A percentile compares a stretch with the other conserved stretches of the same genome.
These are phyloP conservation scores for Bondarzewia mesenterica DNA, from an alignment of 1,284 basidiomycete genomes.

Conservation along the genomic window DNA sequence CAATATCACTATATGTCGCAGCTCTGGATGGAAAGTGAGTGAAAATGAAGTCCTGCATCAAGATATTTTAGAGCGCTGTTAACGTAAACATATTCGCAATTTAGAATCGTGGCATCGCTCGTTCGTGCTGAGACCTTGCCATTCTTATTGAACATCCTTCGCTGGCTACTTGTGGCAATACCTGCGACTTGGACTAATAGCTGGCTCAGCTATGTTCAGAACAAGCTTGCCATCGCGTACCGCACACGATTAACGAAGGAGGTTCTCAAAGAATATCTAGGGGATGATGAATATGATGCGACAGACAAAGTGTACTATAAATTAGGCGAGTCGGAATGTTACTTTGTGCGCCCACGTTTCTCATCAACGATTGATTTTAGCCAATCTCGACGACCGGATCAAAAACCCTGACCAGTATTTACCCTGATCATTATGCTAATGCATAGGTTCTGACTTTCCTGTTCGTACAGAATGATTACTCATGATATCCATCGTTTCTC, in stretches of 20 bases:
- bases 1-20: slow-evolving; percentile 93
- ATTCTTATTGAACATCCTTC: slow-evolving; percentile 81
- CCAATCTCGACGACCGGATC: slow-evolving; percentile 89
- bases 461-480: slow-evolving; percentile 70
- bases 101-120: slow-evolving; percentile 88
- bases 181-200: slow-evolving; percentile 97
- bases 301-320: slow-evolving; percentile 87
- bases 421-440: neutral
- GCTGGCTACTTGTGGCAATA: slow-evolving; percentile 91
- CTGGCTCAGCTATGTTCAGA: slow-evolving; percentile 92
- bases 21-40: slow-evolving; percentile 82
- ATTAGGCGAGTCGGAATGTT: slow-evolving; percentile 59
- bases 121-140: slow-evolving; percentile 80
- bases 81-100: slow-evolving; percentile 4
- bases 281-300: slow-evolving; percentile 53
- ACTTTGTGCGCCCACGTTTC: slow-evolving; percentile 5
- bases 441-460: slow-evolving; percentile 6
- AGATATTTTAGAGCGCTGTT: too few species aligned
- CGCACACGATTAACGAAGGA: slow-evolving; percentile 82
- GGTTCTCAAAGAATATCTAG: slow-evolving; percentile 81
- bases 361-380: slow-evolving; percentile 32
- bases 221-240: slow-evolving; percentile 89
- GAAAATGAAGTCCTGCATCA: too few species aligned
- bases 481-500: slow-evolving; percentile 95
- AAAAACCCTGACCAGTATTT: slow-evolving; percentile 90